A percentile compares a stretch with the other conserved stretches of the same genome.
Conservation (phyloP, 192 early-diverging fungal species). For the Podochytrium sp. region DNA sequence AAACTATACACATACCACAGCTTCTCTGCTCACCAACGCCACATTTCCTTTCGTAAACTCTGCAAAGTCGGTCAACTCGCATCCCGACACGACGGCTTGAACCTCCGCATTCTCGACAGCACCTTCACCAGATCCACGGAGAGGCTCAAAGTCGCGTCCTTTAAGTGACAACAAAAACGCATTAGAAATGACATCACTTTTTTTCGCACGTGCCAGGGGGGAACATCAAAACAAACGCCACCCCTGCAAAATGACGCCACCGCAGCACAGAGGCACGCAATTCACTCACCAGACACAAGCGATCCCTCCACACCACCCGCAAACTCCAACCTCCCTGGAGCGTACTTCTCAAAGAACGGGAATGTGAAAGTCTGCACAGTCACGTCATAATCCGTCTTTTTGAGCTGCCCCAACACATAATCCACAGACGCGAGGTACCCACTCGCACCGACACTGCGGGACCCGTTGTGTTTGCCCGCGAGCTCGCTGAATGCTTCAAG, state of each 20-base stretch:
- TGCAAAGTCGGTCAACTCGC: slow-evolving; percentile 20
- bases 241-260: background rate
- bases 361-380: slow-evolving; percentile 25
- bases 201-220: too few relatives aligned
- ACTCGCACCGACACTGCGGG: slow-evolving; percentile 33
- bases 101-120: background rate
- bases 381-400: slow-evolving; percentile 33
- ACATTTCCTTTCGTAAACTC: slow-evolving; percentile 5
- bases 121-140: slow-evolving; percentile 19
- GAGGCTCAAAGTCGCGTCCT: slow-evolving; percentile 16
- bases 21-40: slow-evolving; percentile 22
- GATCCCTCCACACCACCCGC: background rate
- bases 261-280: background rate
- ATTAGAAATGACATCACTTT: too few relatives aligned
- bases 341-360: slow-evolving; percentile 18
- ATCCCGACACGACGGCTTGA: slow-evolving; percentile 11
- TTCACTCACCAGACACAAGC: background rate
- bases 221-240: too few relatives aligned
- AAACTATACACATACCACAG: too few relatives aligned
- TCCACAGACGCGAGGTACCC: slow-evolving; percentile 37
- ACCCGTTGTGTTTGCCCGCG: slow-evolving; percentile 26
- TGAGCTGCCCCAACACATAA: slow-evolving; percentile 25
- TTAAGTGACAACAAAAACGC: background rate
- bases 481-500: slow-evolving; percentile 23
- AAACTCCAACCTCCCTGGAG: slow-evolving; percentile 6